A percentile compares a stretch with the other conserved stretches of the same genome.
phyloP scores from a whole-genome alignment of 2,329 filamentous ascomycete genomes.

The Tolypocladium nubicola region DNA sequence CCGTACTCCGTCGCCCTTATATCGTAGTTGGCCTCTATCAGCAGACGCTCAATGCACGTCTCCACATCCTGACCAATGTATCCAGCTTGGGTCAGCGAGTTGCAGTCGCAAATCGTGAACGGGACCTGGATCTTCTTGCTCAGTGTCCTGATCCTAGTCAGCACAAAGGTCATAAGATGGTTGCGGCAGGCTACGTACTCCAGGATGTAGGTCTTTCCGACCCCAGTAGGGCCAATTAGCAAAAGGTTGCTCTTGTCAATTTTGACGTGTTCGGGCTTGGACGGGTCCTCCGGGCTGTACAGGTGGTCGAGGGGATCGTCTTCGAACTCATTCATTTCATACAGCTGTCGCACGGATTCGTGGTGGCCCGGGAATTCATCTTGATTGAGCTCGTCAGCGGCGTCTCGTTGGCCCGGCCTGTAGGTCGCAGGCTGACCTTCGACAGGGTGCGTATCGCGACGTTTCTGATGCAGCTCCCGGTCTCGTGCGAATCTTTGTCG shows the following conservation, averaged over 20 bases:
- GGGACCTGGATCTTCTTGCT: constrained; percentile 90
- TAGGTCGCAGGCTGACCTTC: constrained; percentile 50
- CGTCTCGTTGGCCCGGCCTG: not conserved
- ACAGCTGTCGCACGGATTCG: constrained; percentile 33
- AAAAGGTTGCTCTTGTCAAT: constrained; percentile 95
- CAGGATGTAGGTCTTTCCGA: constrained; percentile 92
- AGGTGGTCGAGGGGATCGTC: constrained; percentile 28
- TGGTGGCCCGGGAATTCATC: constrained; percentile 45
- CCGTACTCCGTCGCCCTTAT: constrained; percentile 76
- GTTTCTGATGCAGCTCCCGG: constrained; percentile 42
- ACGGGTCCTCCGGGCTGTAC: constrained; percentile 37
- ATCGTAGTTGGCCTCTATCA: constrained; percentile 86
- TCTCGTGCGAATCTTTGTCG: constrained; percentile 64
- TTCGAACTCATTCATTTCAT: constrained; percentile 21
- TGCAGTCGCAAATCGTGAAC: constrained; percentile 92
- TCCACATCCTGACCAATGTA: constrained; percentile 99
- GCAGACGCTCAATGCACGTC: constrained; percentile 78
- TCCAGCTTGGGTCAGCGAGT: constrained; percentile 88
- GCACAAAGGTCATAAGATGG: constrained; percentile 1
- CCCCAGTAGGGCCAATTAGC: constrained; percentile 82
- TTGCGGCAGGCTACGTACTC: constrained; percentile 34
- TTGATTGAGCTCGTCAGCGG: constrained; percentile 23
- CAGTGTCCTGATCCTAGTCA: constrained; percentile 55
- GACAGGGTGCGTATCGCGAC: constrained; percentile 57
- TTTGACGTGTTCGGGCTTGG: constrained; percentile 43